Evolutionary conservation across 169 alveolate genomes (phyloP), one percentile per base, ranked within the genome.

Genomic region (Plasmodium berghei): DNA sequence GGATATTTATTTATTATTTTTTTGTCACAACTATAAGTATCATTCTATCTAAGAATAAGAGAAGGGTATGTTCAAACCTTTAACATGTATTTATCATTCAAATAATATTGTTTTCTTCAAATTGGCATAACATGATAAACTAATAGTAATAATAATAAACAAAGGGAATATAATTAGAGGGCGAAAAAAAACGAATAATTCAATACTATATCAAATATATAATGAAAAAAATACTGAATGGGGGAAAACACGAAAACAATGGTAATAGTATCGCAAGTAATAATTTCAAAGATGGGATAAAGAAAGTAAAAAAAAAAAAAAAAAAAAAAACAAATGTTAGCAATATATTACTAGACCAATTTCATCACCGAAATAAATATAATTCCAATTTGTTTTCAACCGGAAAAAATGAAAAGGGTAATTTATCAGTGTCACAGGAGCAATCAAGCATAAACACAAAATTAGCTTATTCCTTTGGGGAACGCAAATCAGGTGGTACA

Each of bases 201-300:
- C 20, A 12, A 20, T 58, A 16, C 26, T 20, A 58, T 9, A 22
- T 54, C 10, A 16, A 16, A 49, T 42, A 16, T 48, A 77, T 77
- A 62, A 77, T 77, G 89, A 66, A 77, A 63, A 77, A 64, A 55
- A 69, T 63, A 64, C 45, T 52, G 72, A 77, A 77, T 9, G 77
- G 58, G 56, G 45, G 61, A 16, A 73, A 73, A 73, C 22, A 26
- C 58, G 61, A 73, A 49, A 58, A 59, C 34, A 58, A 58, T 73
- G 40, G 28, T 73, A 58, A 73, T 48, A 34, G 87, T 73, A 26
- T 48, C 54, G 20, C 9, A 72, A 54, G 10, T 72, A 72, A 10
- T 20, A 54, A 26, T 72, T 40, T 72, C 14, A 72, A 49, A n/a
- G 85, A 49, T 14, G 61, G 28, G 28, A 56, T 56, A 16, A 73